Conservation (phyloP, 306 rosid genomes). For the Medicago truncatula region MtrunA17r5.0-ANR NC_053048.1:6312501-6313000, state of each 20-base stretch:
- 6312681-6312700: slow-evolving; percentile 4
- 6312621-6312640: slow-evolving; percentile 21
- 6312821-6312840: slow-evolving; percentile 39
- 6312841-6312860: slow-evolving; percentile 54
- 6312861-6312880: slow-evolving; percentile 51
- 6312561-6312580: no score
- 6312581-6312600: background rate
- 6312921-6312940: slow-evolving; percentile 17
- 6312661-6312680: slow-evolving; percentile 16
- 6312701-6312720: background rate
- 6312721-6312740: background rate
- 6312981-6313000: no score
- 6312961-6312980: no score
- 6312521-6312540: no score
- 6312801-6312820: slow-evolving; percentile 37
- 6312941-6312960: background rate
- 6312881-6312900: slow-evolving; percentile 28
- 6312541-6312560: no score
- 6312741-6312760: slow-evolving; percentile 43
- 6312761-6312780: slow-evolving; percentile 37
- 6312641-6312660: slow-evolving; percentile 26
- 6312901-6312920: slow-evolving; percentile 1
- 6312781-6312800: slow-evolving; percentile 44
- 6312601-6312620: background rate
- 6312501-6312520: no score